Percentiles rank a stretch among this genome's conserved stretches.
Conservation (phyloP, 2,329 filamentous ascomycete species). For the Alternaria dauci region DNA sequence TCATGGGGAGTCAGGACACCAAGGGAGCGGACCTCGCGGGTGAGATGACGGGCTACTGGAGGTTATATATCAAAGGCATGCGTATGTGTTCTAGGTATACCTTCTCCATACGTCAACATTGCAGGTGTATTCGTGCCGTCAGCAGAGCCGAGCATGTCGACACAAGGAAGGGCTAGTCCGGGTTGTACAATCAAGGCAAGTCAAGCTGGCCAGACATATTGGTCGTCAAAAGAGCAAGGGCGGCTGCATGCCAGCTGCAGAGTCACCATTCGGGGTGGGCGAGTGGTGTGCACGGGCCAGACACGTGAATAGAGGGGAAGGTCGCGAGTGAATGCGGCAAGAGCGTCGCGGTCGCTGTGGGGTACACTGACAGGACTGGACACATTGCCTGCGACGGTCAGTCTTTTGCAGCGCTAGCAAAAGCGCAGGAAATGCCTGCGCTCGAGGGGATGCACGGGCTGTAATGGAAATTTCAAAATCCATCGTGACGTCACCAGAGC, state of each 20-base stretch:
- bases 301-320: constrained; percentile 16
- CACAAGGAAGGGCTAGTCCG: not conserved
- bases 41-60: not conserved
- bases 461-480: constrained; percentile 24
- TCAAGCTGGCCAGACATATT: constrained; percentile 5
- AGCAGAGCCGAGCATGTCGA: not conserved
- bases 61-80: not conserved
- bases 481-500: constrained; percentile 24
- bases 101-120: not conserved
- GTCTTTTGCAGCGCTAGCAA: constrained; percentile 2
- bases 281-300: constrained; percentile 8
- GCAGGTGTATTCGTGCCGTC: not conserved
- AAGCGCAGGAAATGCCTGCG: constrained; percentile 6
- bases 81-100: not conserved
- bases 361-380: constrained; percentile 4
- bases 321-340: not conserved
- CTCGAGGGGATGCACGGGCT: constrained; percentile 17
- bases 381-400: not conserved
- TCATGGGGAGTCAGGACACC: too few species aligned
- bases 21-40: not conserved
- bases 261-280: not conserved
- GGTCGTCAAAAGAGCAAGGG: not conserved
- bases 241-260: not conserved
- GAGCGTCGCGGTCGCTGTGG: constrained; percentile 6
- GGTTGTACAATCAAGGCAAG: not conserved